Base-by-base conservation (phyloP, 371 early-diverging fungal species). In the Haplosporangium sp. region DNA sequence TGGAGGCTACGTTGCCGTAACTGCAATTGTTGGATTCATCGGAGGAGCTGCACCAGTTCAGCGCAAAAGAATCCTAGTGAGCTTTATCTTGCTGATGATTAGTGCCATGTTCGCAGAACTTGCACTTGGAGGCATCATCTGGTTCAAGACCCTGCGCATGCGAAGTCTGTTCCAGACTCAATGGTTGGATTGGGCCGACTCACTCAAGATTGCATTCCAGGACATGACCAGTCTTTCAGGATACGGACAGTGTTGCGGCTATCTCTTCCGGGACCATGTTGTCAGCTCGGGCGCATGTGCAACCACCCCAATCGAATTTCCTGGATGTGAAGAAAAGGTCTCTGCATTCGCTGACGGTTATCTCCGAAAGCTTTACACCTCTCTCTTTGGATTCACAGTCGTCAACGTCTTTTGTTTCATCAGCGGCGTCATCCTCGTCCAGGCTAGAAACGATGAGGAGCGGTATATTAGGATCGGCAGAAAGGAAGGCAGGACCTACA, bases 371-470 rank as follows among this genome's bases (percentile, higher is more conserved):
- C 52, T 83, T 16, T 83, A 67, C 62, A 83, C 83, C 8, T 67
- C 81, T 9, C 69, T 83, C 47, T 83, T 81, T 56, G 83, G 79
- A 23, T 83, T 83, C 72, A 81, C 81, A 2, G 21, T 71, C 36
- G 62, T 79, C 29, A 73, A 79, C 59, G 67, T 83, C 50, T 63
- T 81, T 56, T 20, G 40, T 41, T 77, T 83, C 48, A 53, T 83
- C 52, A 61, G 68, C 21, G 55, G 69, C 3, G 64, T 83, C 7
- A 79, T 83, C 45, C 58, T 83, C 6, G 67, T 83, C 47, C 81
- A 81, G 59, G 74, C 81, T 29, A 69, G 77, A 45, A 83, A 83
- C 62, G 83, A 81, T 29, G 83, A 83, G 53, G 80, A 83, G 50
- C 81, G 83, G n/a, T 83, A 81, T 52, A 68, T 69, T 37, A 69